Evolutionary conservation across 2,329 filamentous ascomycete genomes (phyloP), one percentile per base, ranked within the genome.

Genomic region (Cordyceps pruinosa): DNA sequence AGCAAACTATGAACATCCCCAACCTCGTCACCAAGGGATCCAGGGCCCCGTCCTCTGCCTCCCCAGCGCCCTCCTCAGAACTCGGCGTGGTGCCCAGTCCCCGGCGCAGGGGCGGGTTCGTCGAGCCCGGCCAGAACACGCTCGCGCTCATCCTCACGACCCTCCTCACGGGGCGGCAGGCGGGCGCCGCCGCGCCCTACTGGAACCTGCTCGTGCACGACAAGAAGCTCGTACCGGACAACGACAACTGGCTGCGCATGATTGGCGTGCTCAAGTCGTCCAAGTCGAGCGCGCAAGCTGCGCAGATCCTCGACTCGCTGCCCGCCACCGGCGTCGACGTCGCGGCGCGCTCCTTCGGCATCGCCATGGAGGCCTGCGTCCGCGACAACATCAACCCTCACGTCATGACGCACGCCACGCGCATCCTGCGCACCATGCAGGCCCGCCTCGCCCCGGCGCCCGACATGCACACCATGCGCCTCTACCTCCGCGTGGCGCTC

Each of bases 1-100:
- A 90, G 62, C 86, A 96, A 71, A 89, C 90, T 1, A 92, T 93
- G 84, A 81, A 83, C 47, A 80, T 96, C 42, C 83, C 86, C 34
- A 81, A 83, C 52, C 67, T 75, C 62, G 76, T 70, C 63, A 35
- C 42, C 41, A 37, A 35, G 39, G 39, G 17, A 17, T 15, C 21
- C 5, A 52, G 44, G 39, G 13, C 35, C 15, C 15, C 30, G 1
- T 15, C 41, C 6, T 23, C n/a, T 21, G 28, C 47, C 26, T 19
- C 30, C 15, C 48, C 17, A 9, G 19, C 39, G 13, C 21, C 46
- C 1, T n/a, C n/a, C n/a, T 17, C 47, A 2, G 39, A 45, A 8
- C 41, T 51, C 44, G 41, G 9, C 13, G 41, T 30, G 32, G 34
- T 35, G 2, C 6, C 26, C 4, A 30, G 8, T 13, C 19, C 42